Evolutionary conservation across 768 basidiomycete species (phyloP).

Genomic region (Peribolospora kevripleyi): DNA sequence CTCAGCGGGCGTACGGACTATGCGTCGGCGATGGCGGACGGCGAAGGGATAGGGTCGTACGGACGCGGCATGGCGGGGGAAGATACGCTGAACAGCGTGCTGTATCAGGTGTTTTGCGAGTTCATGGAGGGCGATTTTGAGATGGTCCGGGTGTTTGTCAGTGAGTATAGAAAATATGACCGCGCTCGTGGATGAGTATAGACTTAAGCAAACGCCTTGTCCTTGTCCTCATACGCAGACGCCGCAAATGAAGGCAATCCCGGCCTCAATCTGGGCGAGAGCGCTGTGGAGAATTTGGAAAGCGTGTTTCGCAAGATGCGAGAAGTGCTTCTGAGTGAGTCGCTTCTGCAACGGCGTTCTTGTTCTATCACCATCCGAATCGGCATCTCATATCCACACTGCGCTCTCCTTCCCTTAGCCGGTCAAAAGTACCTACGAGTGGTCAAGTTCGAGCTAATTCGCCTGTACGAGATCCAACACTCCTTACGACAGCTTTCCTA

Average conservation of each 20-base stretch:
- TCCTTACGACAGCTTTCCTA: conserved; percentile 51
- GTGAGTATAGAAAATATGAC: conserved; percentile 23
- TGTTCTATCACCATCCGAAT: conserved; percentile 4
- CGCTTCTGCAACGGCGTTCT: background rate
- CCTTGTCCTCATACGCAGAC: conserved; percentile 22
- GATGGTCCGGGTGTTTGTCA: conserved; percentile 47
- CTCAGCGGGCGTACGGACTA: conserved; percentile 1
- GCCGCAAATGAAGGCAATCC: conserved; percentile 60
- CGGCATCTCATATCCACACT: conserved; percentile 26
- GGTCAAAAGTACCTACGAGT: conserved; percentile 49
- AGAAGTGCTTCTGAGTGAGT: conserved; percentile 46
- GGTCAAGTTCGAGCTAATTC: conserved; percentile 44
- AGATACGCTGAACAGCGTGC: conserved; percentile 51
- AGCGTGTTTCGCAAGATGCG: conserved; percentile 43
- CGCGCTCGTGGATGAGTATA: background rate
- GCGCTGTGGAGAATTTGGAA: conserved; percentile 53
- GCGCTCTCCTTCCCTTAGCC: conserved; percentile 2
- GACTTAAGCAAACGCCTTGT: background rate
- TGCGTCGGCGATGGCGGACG: background rate
- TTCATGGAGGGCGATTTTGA: conserved; percentile 72
- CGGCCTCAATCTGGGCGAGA: conserved; percentile 47
- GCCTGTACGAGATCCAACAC: conserved; percentile 58
- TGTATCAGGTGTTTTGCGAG: conserved; percentile 51
- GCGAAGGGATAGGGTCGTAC: too few relatives aligned
- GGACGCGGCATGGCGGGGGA: conserved; percentile 25